Evolutionary conservation across 495 filamentous ascomycete species (phyloP), one percentile per base, ranked within the genome.

Genomic region (Acidomyces sp.): DNA sequence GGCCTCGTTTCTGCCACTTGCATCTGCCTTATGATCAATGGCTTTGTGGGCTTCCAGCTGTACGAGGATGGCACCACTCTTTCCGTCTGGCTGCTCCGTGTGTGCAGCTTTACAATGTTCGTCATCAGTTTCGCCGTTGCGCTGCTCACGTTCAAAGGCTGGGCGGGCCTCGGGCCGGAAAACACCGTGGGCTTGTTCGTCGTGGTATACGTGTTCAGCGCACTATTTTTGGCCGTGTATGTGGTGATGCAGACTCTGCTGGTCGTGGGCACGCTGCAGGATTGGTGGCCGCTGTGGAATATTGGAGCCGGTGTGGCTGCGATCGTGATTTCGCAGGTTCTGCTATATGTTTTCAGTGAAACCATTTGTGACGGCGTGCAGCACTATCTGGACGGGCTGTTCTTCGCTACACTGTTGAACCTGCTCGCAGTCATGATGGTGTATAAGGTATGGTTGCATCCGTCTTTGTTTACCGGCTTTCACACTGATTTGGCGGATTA

Each of bases 371-470:
- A 80, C 24, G 71, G 71, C 19, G 80, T 84, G 29, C 81, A 85
- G 57, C 90, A 99, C 57, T 99, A 95, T 51, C 57, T 99, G 34
- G 90, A 99, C 55, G 90, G 88, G 0, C 64, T 96, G 25, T 93
- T 99, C 63, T 90, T 99, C 55, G 82, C 86, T 11, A 93, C 87
- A 0, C 78, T 87, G 48, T 88, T 83, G 64, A 96, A 99, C 55
- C 64, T 99, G 23, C 68, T 96, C 7, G 88, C 78, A 2, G 88
- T 96, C 37, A 99, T 99, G 90, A 99, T 99, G 90, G 79, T 96
- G 9, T 99, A 99, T 71, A 99, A 99, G 78, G 85, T 85, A 67
- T 39, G 66, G 57, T 26, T 28, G 32, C 34, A 37, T 31, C 16
- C 6, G 17, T 4, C 28, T 5, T 13, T 6, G 7, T 10, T 18